These are phyloP conservation scores for Thamnidium elegans DNA, from an alignment of 192 early-diverging fungal species.

Conservation along the genomic window DNA sequence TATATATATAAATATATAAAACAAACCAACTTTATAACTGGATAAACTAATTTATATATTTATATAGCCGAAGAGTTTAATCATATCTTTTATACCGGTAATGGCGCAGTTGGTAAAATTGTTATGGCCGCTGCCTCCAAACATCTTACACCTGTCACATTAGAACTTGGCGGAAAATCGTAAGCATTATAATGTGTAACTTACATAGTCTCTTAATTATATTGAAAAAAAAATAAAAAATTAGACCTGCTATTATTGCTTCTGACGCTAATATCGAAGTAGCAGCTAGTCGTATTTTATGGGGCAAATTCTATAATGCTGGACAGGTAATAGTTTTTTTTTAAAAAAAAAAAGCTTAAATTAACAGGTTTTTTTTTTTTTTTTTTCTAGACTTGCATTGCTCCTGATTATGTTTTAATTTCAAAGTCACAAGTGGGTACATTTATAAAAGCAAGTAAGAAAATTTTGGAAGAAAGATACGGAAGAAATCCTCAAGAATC, in stretches of 20 bases:
- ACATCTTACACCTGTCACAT: constrained; percentile 72
- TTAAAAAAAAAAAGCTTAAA: background rate
- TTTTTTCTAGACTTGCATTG: constrained; percentile 71
- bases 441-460: constrained; percentile 57
- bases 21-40: constrained; percentile 44
- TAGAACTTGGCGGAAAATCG: constrained; percentile 89
- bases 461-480: constrained; percentile 43
- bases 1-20: constrained; percentile 47
- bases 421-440: constrained; percentile 52
- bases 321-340: constrained; percentile 60
- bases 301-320: constrained; percentile 77
- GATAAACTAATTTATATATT: background rate
- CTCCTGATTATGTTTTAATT: constrained; percentile 82
- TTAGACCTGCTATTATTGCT: constrained; percentile 54
- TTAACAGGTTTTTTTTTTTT: background rate
- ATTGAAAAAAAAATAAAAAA: too few species aligned
- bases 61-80: constrained; percentile 61
- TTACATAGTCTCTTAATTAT: background rate
- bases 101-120: constrained; percentile 69
- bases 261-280: constrained; percentile 55
- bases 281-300: constrained; percentile 69
- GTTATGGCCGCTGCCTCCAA: constrained; percentile 76
- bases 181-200: background rate
- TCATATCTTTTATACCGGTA: constrained; percentile 90
- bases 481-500: constrained; percentile 48